Evolutionary conservation across 1,284 basidiomycete genomes (phyloP).

Genomic region (Clitocybe nebularis): DNA sequence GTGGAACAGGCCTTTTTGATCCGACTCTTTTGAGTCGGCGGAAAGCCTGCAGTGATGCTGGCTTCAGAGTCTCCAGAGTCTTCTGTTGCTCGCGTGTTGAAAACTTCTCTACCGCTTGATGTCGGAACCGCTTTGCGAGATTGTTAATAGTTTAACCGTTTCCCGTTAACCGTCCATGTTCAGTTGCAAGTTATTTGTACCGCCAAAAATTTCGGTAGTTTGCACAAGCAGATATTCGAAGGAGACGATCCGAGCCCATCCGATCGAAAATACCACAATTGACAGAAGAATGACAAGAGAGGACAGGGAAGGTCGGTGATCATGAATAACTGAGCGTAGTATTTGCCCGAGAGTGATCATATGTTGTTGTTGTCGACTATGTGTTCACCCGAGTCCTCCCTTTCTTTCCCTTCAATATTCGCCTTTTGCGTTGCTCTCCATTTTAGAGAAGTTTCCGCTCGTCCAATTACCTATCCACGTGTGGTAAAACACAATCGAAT

Average conservation of each 20-base stretch:
- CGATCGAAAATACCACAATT: background rate
- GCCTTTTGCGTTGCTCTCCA: background rate
- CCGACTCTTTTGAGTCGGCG: background rate
- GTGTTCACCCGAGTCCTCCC: slow-evolving; percentile 1
- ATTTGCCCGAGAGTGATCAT: slow-evolving; percentile 1
- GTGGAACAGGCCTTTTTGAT: slow-evolving; percentile 1
- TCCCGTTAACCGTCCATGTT: too few species aligned
- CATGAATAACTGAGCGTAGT: background rate
- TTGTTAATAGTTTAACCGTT: background rate
- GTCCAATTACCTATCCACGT: background rate
- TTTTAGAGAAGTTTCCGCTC: background rate
- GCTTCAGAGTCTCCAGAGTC: too few species aligned
- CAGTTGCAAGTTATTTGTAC: background rate
- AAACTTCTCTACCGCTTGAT: background rate
- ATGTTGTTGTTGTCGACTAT: slow-evolving; percentile 1
- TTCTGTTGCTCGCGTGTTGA: background rate
- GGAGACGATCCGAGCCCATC: background rate
- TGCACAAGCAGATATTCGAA: background rate
- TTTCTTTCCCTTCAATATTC: background rate
- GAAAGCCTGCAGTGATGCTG: background rate
- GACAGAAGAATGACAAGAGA: background rate
- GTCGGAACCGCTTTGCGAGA: background rate
- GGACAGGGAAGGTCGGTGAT: background rate
- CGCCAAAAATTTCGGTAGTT: background rate
- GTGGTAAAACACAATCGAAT: background rate